Base-by-base conservation (phyloP, 2,329 filamentous ascomycete genomes). In the Endocalyx cinctus region DNA sequence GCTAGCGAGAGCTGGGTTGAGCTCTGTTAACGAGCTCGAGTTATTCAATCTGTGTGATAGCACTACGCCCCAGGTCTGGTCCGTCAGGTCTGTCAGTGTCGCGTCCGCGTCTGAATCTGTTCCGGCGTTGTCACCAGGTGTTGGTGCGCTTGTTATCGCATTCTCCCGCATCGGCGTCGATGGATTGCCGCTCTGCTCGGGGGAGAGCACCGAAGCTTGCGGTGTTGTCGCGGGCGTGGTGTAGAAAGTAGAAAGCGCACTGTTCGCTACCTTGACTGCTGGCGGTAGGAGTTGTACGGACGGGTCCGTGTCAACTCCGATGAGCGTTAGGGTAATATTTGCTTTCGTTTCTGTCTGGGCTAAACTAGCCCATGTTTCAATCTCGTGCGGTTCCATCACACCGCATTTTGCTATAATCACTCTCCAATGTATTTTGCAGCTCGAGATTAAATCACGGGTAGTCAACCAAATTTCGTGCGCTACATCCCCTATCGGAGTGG, bases 391-490 rank as follows among this genome's bases (percentile, higher is more conserved):
- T 17, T 82, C 77, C 73, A 87, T 83, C 3, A 73, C 62, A 3
- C 82, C 80, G 29, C 76, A 79, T 56, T 84, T 84, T 20, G 82
- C 79, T 39, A 94, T 73, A 39, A 87, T 79, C 10, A 92, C 64
- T 12, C 85, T 79, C 84, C 86, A 90, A 36, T 82, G 78, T 1
- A 89, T 78, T 47, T 79, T 82, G 57, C 80, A 77, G 12, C 69
- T 67, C 1, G 79, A 75, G 20, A 88, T 76, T 19, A 90, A 72
- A n/a, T 82, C 81, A 18, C 82, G 64, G 0, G 86, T 90, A 1
- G 79, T 84, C 35, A 79, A 74, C 84, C 86, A 90, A 4, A 92
- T 84, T 48, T 89, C 84, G 29, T 74, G 70, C 1, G 78, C 77
- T n/a, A 88, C 66, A 15, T 84, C 77, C 11, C 66, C 65, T 41